A percentile compares a stretch with the other conserved stretches of the same genome.
phyloP scores from a whole-genome alignment of 768 basidiomycete species.

The Multifurca ochricompacta region DNA sequence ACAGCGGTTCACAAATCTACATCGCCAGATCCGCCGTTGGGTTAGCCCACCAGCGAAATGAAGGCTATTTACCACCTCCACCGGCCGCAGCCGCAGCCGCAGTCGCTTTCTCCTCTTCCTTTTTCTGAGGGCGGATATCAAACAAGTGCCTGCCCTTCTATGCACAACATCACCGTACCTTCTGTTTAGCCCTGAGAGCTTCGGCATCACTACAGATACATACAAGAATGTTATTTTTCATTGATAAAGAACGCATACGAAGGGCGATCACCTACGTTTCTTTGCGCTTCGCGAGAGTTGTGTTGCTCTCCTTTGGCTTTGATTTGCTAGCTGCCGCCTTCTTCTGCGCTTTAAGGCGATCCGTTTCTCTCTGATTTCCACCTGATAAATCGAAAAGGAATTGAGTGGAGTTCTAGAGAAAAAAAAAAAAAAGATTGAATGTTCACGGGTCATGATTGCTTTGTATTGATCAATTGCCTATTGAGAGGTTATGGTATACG shows the following conservation, averaged over 20 bases:
- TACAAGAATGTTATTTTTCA: conserved; percentile 25
- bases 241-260: conserved; percentile 7
- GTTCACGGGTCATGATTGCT: conserved; percentile 20
- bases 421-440: not conserved
- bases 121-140: conserved; percentile 24
- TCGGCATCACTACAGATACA: conserved; percentile 61
- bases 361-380: conserved; percentile 76
- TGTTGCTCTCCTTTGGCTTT: conserved; percentile 65
- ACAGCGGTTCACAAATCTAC: conserved; percentile 4
- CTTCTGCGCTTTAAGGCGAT: conserved; percentile 68
- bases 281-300: conserved; percentile 57
- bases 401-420: not conserved
- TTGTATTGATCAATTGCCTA: no score
- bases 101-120: conserved; percentile 26
- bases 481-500: no score
- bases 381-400: conserved; percentile 36
- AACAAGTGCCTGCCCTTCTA: no score
- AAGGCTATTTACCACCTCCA: conserved; percentile 25
- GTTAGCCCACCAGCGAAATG: not conserved
- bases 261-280: conserved; percentile 50
- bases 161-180: conserved; percentile 38
- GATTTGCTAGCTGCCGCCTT: conserved; percentile 48
- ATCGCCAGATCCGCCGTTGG: conserved; percentile 21
- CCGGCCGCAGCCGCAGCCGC: conserved; percentile 20
- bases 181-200: conserved; percentile 68